Evolutionary conservation across 2,329 filamentous ascomycete genomes (phyloP).

Genomic region (Colletotrichum trifolii): DNA sequence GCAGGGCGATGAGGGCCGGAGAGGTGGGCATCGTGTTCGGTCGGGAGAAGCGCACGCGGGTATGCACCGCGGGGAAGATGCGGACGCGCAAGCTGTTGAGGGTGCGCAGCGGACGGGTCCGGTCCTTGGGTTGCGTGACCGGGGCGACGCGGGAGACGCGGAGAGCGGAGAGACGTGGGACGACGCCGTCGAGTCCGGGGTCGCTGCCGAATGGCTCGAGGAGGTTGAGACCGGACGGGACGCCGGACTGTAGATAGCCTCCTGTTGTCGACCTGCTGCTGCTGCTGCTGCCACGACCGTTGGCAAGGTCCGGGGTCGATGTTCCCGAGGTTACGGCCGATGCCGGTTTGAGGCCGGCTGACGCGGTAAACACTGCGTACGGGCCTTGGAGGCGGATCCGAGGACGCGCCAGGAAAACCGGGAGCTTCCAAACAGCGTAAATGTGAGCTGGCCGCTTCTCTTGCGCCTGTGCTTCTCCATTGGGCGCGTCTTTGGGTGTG

Average conservation of each 20-base stretch:
- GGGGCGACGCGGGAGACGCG: slow-evolving; percentile 81
- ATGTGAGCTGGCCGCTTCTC: slow-evolving; percentile 50
- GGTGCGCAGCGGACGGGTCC: slow-evolving; percentile 72
- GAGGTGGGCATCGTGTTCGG: slow-evolving; percentile 68
- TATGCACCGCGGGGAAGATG: slow-evolving; percentile 76
- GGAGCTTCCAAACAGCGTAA: slow-evolving; percentile 70
- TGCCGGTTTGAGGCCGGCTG: slow-evolving; percentile 68
- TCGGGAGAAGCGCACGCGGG: slow-evolving; percentile 77
- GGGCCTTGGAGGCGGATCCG: slow-evolving; percentile 75
- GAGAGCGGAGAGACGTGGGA: slow-evolving; percentile 77
- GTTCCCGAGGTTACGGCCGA: slow-evolving; percentile 50
- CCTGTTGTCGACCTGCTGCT: slow-evolving; percentile 50
- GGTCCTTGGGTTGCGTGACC: slow-evolving; percentile 69
- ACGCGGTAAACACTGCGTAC: slow-evolving; percentile 72
- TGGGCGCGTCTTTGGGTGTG: slow-evolving; percentile 36
- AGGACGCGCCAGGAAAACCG: slow-evolving; percentile 68
- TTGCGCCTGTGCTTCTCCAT: slow-evolving; percentile 29
- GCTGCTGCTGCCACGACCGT: not conserved
- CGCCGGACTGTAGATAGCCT: slow-evolving; percentile 76
- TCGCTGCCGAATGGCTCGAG: slow-evolving; percentile 78
- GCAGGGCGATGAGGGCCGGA: slow-evolving; percentile 72
- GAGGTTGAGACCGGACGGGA: slow-evolving; percentile 79
- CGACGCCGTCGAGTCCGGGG: slow-evolving; percentile 68
- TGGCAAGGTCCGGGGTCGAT: slow-evolving; percentile 26
- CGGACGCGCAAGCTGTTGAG: slow-evolving; percentile 71